These are phyloP conservation scores for Kockiozyma suomiensis DNA, from an alignment of 805 yeast genomes.

Conservation along the genomic window DNA sequence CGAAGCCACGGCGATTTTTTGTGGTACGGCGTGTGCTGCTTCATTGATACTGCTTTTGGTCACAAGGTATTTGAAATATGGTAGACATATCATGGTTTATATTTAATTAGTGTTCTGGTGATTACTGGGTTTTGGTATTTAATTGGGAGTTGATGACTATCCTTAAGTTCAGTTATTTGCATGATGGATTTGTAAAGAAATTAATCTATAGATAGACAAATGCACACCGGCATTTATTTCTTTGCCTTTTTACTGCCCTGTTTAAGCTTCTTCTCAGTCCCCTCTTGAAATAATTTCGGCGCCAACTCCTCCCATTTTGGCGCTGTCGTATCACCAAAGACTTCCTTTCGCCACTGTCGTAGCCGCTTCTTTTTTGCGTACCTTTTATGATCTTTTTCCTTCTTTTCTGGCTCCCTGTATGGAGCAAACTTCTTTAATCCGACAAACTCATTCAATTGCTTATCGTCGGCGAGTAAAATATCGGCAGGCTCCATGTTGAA, in stretches of 20 bases:
- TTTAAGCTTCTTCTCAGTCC: not conserved
- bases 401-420: slow-evolving; percentile 73
- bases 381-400: slow-evolving; percentile 78
- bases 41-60: slow-evolving; percentile 9
- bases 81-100: not conserved
- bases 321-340: slow-evolving; percentile 62
- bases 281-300: not conserved
- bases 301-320: slow-evolving; percentile 36
- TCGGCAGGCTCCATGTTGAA: slow-evolving; percentile 86
- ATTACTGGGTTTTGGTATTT: not conserved
- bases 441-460: slow-evolving; percentile 76
- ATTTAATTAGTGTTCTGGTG: not conserved
- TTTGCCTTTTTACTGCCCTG: not conserved
- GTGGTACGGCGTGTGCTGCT: slow-evolving; percentile 23
- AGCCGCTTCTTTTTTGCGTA: slow-evolving; percentile 79
- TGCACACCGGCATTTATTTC: not conserved
- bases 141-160: not conserved
- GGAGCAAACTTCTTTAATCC: slow-evolving; percentile 94
- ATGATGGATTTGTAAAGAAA: no score
- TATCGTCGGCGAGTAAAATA: slow-evolving; percentile 86
- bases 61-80: slow-evolving; percentile 7
- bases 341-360: slow-evolving; percentile 86
- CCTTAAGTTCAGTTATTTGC: not conserved
- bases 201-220: no score
- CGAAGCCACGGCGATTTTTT: slow-evolving; percentile 20